Percentiles rank a stretch among this genome's conserved stretches.
These are phyloP conservation scores for Brassica carinata DNA, from an alignment of 345 rosid genomes.

Conservation along the genomic window DNA sequence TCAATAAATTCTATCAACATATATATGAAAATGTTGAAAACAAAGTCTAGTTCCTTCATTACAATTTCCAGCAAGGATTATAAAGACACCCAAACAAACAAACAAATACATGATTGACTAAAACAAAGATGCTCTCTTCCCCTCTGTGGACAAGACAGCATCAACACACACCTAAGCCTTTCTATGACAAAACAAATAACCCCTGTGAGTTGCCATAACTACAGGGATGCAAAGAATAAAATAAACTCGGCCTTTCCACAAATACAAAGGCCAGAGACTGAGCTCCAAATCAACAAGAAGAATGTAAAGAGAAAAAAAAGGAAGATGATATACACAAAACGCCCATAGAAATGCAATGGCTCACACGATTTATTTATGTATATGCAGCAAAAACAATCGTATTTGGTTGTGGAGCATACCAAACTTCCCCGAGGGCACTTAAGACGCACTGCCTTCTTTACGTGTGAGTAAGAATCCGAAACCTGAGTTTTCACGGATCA, in stretches of 20 bases:
- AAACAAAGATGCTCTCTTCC: constrained; percentile 23
- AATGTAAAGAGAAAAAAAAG: constrained; percentile 10
- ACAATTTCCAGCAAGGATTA: constrained; percentile 22
- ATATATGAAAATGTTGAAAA: constrained; percentile 25
- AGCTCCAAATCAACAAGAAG: constrained; percentile 38
- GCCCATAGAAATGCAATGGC: constrained; percentile 27
- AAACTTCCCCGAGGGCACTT: background rate
- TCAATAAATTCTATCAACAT: constrained; percentile 2
- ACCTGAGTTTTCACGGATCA: constrained; percentile 90
- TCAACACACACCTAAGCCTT: constrained; percentile 40
- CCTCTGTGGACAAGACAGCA: constrained; percentile 39
- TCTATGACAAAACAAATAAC: constrained; percentile 36
- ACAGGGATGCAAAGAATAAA: constrained; percentile 45
- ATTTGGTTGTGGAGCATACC: constrained; percentile 12
- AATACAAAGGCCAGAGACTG: constrained; percentile 40
- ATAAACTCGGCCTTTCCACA: constrained; percentile 38
- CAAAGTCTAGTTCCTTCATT: constrained; percentile 32
- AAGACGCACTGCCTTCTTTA: constrained; percentile 45
- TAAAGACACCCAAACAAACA: constrained; percentile 13
- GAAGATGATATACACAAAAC: constrained; percentile 32
- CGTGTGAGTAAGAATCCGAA: constrained; percentile 91
- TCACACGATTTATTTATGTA: constrained; percentile 33
- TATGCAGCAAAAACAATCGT: constrained; percentile 27
- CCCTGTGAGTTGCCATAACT: constrained; percentile 44
- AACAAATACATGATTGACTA: constrained; percentile 3